These are phyloP conservation scores for Postia placenta DNA, from an alignment of 768 basidiomycete genomes.

Conservation along the genomic window DNA sequence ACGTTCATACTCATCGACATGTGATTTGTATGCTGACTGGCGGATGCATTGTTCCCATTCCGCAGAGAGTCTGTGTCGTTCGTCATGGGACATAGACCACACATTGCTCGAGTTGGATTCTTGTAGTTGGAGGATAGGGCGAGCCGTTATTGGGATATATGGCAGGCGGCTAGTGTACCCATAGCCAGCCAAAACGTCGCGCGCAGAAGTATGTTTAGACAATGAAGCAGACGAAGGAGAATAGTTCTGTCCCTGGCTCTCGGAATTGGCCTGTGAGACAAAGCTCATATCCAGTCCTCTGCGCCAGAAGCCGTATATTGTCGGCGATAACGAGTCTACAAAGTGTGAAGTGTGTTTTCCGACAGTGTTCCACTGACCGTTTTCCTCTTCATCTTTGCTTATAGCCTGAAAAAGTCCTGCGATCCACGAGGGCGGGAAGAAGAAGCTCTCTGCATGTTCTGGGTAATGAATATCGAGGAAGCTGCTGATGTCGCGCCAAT, in stretches of 20 bases:
- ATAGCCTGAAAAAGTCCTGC: background rate
- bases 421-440: background rate
- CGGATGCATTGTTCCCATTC: background rate
- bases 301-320: background rate
- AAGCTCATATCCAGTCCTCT: background rate
- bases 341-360: background rate
- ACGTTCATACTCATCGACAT: conserved; percentile 36
- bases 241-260: background rate
- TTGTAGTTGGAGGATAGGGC: background rate
- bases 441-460: background rate
- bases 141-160: background rate
- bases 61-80: background rate
- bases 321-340: background rate
- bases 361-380: background rate
- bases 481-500: background rate
- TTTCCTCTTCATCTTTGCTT: background rate
- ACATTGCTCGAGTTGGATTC: too few species aligned
- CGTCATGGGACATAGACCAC: background rate
- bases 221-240: too few species aligned
- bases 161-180: background rate
- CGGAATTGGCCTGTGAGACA: background rate
- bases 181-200: conserved; percentile 25
- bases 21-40: conserved; percentile 15
- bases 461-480: background rate
- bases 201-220: conserved; percentile 29